Evolutionary conservation across 305 asterid genomes (phyloP), one percentile per base, ranked within the genome.

Genomic region (Fraxinus sp.): DNA sequence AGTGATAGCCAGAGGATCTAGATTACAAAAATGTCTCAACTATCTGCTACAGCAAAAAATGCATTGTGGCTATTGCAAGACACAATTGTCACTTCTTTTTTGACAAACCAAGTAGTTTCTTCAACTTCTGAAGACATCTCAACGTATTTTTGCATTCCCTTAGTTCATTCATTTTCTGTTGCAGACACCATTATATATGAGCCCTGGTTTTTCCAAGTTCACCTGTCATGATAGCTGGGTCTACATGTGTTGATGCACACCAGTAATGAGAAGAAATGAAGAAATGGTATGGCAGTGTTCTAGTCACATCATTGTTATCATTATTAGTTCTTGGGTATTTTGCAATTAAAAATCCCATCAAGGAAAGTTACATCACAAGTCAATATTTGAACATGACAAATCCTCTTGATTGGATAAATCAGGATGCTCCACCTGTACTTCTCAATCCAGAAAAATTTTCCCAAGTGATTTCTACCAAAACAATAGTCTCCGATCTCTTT

Each of bases 231-330:
- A 71, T 72, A 46, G 68, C 80, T 32, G n/a, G 87, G 80, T 78
- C 79, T 57, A 71, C 76, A 78, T 88, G 82, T 71, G 86, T 83
- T 83, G 89, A 75, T 81, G 86, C 88, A 37, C 30, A n/a, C 77
- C 80, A 77, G 87, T 87, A 18, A 90, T 89, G 91, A 83, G 84
- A 83, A 75, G 90, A 90, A 84, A 94, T 96, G 98, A 94, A 90
- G 97, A 96, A 89, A 91, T 93, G 93, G 95, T 94, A 91, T 37
- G 85, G 90, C 71, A 91, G 98, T 77, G 94, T 92, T 84, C 78
- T 94, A 16, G 78, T 88, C 18, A 80, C 92, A 28, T 94, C 97
- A 95, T 75, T 96, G 2, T 28, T 28, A 28, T 1, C 32, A 1
- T 28, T 28, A 24, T 66, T 91, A 64, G 77, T 91, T 76, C 83